A percentile compares a stretch with the other conserved stretches of the same genome.
Evolutionary conservation across 768 basidiomycete genomes (phyloP).

Genomic region (Kwoniella europaea): DNA sequence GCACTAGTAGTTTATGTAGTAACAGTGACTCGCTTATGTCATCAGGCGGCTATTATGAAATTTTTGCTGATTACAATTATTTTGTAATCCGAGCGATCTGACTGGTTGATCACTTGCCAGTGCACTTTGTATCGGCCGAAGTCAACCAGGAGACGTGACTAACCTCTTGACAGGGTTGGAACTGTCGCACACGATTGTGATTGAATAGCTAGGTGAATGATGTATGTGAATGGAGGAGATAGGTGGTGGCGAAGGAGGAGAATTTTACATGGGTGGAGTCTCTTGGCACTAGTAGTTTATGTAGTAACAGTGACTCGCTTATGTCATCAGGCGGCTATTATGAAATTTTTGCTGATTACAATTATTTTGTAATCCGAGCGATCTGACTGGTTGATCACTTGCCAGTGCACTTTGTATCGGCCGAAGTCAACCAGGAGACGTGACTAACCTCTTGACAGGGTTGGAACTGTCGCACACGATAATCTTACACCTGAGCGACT

Average conservation of each 20-base stretch:
- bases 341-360: slow-evolving; percentile 2
- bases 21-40: slow-evolving; percentile 11
- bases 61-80: neutral
- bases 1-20: neutral
- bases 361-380: slow-evolving; percentile 7
- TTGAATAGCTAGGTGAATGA: neutral
- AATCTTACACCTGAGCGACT: too few species aligned
- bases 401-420: neutral
- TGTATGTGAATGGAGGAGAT: too few species aligned
- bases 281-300: slow-evolving; percentile 2
- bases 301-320: neutral
- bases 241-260: slow-evolving; percentile 8
- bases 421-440: neutral
- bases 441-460: neutral
- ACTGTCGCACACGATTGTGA: neutral
- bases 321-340: slow-evolving; percentile 1
- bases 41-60: neutral
- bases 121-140: neutral
- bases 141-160: neutral
- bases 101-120: slow-evolving; percentile 6
- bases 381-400: slow-evolving; percentile 10
- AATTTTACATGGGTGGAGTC: slow-evolving; percentile 6
- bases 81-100: slow-evolving; percentile 8
- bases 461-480: too few species aligned
- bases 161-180: neutral